These are phyloP conservation scores for Fusarium torreyae DNA, from an alignment of 2,329 filamentous ascomycete genomes.

Conservation along the genomic window DNA sequence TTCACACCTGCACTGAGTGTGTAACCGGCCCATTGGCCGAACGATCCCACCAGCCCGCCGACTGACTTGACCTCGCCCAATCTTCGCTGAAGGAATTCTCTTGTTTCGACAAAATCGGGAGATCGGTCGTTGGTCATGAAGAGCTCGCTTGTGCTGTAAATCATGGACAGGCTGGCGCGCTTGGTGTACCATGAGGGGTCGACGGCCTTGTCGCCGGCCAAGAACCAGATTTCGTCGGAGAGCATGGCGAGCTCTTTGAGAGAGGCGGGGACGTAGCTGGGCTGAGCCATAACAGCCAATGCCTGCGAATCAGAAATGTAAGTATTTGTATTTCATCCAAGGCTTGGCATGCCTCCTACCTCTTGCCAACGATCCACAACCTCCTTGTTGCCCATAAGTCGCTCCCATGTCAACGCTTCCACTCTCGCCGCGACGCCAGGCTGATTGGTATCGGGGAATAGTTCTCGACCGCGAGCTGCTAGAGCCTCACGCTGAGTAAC, in stretches of 20 bases:
- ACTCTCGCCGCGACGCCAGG: conserved; percentile 74
- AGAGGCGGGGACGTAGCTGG: conserved; percentile 81
- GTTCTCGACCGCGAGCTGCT: conserved; percentile 55
- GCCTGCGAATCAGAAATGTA: conserved; percentile 68
- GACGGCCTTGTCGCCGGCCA: conserved; percentile 85
- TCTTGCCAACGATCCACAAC: conserved; percentile 89
- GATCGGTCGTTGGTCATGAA: conserved; percentile 95
- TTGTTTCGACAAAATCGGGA: conserved; percentile 80
- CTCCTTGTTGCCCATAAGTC: conserved; percentile 80
- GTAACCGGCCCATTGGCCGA: conserved; percentile 87
- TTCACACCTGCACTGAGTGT: conserved; percentile 84
- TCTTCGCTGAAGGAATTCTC: conserved; percentile 82
- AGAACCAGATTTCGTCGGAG: conserved; percentile 92
- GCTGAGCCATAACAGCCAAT: conserved; percentile 90
- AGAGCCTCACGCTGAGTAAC: conserved; percentile 75
- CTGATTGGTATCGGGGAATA: conserved; percentile 58
- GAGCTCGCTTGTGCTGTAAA: conserved; percentile 83
- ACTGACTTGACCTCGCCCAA: conserved; percentile 77
- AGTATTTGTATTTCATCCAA: conserved; percentile 20
- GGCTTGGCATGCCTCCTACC: conserved; percentile 65
- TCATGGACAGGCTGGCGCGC: conserved; percentile 68
- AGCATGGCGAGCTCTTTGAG: conserved; percentile 84
- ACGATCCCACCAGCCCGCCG: conserved; percentile 72
- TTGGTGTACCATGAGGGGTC: conserved; percentile 90
- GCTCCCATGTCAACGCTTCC: conserved; percentile 79